A percentile compares a stretch with the other conserved stretches of the same genome.
These are phyloP conservation scores for Sphagnum tenellum DNA, from an alignment of 225 moss, liverwort and hornwort species.

Conservation along the genomic window DNA sequence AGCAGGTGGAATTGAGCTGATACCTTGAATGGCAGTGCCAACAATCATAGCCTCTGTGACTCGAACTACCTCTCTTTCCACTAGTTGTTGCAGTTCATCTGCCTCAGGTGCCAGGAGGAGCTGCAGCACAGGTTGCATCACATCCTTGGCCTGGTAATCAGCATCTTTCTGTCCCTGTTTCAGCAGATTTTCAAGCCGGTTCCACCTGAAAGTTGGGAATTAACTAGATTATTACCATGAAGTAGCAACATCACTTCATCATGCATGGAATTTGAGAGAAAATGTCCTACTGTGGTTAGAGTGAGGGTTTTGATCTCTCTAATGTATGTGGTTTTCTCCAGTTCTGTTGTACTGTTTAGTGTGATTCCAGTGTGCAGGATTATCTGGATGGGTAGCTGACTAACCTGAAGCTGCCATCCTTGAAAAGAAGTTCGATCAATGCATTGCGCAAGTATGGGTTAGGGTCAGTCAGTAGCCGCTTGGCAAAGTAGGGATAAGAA, in stretches of 20 bases:
- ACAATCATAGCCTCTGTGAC: slow-evolving; percentile 77
- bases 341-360: too few relatives aligned
- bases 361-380: too few relatives aligned
- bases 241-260: too few relatives aligned
- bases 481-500: slow-evolving; percentile 94
- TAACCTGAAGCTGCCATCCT: slow-evolving; percentile 89
- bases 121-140: slow-evolving; percentile 82
- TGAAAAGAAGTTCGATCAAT: slow-evolving; percentile 85
- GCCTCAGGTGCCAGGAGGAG: slow-evolving; percentile 70
- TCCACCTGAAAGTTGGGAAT: slow-evolving; percentile 49
- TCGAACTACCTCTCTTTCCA: slow-evolving; percentile 77
- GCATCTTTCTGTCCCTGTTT: slow-evolving; percentile 84
- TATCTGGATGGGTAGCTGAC: background rate
- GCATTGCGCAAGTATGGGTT: slow-evolving; percentile 83
- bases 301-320: too few relatives aligned
- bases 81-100: slow-evolving; percentile 61
- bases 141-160: slow-evolving; percentile 78
- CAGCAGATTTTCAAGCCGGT: slow-evolving; percentile 83
- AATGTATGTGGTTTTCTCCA: too few relatives aligned
- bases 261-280: too few relatives aligned
- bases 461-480: slow-evolving; percentile 78
- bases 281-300: too few relatives aligned
- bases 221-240: too few relatives aligned
- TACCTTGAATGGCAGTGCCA: slow-evolving; percentile 66
- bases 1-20: slow-evolving; percentile 55